Conservation (phyloP, 2,329 filamentous ascomycete species). For the Macroventuria anomochaeta region DNA sequence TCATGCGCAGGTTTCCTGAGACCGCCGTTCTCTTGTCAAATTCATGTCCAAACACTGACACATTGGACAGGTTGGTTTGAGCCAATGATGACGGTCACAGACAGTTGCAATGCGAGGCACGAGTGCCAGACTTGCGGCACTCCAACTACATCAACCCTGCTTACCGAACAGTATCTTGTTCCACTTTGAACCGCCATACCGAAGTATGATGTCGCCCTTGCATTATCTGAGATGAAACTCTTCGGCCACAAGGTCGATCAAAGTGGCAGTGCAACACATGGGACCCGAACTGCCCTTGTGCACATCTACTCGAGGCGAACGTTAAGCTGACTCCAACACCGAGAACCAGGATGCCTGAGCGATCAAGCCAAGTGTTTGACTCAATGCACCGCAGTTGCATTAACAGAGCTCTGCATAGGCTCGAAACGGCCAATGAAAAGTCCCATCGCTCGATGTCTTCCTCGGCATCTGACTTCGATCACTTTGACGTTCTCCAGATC, state of each 20-base stretch:
- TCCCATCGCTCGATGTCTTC: neutral
- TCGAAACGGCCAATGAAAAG: constrained; percentile 8
- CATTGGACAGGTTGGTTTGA: neutral
- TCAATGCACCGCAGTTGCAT: neutral
- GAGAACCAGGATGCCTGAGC: neutral
- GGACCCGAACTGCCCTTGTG: neutral
- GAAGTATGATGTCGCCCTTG: neutral
- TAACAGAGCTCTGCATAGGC: neutral
- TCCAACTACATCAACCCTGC: neutral
- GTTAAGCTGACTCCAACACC: neutral
- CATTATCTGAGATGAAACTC: neutral
- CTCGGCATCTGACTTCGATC: constrained; percentile 7
- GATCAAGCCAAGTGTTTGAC: neutral
- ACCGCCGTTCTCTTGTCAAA: constrained; percentile 1
- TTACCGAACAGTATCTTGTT: neutral
- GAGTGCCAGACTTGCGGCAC: neutral
- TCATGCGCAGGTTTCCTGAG: neutral
- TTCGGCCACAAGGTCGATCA: neutral
- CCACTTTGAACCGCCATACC: neutral
- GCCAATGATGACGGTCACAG: neutral
- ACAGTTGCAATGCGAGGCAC: neutral
- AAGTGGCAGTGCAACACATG: neutral
- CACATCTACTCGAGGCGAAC: constrained; percentile 6
- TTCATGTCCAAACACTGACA: neutral
- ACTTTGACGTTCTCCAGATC: constrained; percentile 5